Percentiles rank a stretch among this genome's conserved stretches.
phyloP scores from a whole-genome alignment of 805 yeast species.

The Wickerhamomyces hampshirensis region DNA sequence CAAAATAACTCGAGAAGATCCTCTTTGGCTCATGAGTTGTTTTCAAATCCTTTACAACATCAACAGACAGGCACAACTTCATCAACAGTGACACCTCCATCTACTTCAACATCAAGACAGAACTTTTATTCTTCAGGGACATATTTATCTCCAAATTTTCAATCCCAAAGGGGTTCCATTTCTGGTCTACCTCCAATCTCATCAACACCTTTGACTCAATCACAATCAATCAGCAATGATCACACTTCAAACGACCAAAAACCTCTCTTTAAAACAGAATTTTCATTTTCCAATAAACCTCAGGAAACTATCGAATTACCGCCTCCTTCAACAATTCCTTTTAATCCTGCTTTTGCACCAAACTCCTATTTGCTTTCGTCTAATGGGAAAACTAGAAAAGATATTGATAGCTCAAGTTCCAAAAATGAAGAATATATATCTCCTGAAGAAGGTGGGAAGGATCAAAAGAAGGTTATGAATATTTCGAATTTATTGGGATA shows the following conservation, averaged over 20 bases:
- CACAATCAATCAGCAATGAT: conserved; percentile 6
- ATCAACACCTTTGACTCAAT: conserved; percentile 18
- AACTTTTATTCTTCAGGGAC: conserved; percentile 16
- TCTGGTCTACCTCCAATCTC: conserved; percentile 19
- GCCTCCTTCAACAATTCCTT: conserved; percentile 15
- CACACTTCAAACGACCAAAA: conserved; percentile 4
- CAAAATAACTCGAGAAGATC: conserved; percentile 33
- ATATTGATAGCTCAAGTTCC: background rate
- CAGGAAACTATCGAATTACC: conserved; percentile 13
- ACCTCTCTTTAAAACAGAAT: conserved; percentile 14
- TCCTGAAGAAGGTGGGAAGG: background rate
- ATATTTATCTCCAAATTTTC: conserved; percentile 20
- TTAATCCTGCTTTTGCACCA: conserved; percentile 10
- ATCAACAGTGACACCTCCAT: too few species aligned
- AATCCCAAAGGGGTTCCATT: conserved; percentile 19
- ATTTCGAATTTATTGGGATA: conserved; percentile 17
- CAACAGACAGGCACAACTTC: background rate
- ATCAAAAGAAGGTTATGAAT: conserved; percentile 17
- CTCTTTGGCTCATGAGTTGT: conserved; percentile 39
- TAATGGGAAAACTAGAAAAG: background rate
- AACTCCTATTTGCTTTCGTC: background rate
- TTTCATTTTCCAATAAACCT: conserved; percentile 13
- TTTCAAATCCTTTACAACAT: conserved; percentile 28
- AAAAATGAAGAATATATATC: background rate
- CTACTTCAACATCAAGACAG: conserved; percentile 15